A percentile compares a stretch with the other conserved stretches of the same genome.
Evolutionary conservation across 2,329 filamentous ascomycete genomes (phyloP).

Genomic region (Diaporthe sp.): DNA sequence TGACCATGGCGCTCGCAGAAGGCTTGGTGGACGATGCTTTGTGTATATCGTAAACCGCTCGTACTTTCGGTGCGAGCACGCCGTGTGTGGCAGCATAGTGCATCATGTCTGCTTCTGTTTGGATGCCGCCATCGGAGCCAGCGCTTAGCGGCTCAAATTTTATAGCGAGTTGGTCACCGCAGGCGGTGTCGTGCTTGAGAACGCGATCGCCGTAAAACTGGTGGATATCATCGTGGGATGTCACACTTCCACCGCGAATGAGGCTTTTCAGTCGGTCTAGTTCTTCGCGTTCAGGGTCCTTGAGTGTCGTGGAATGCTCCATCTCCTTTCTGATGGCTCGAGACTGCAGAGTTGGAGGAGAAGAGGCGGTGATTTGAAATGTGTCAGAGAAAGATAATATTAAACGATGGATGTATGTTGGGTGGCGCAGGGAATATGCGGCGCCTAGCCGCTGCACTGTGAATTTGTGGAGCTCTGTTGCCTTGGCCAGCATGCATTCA

Average conservation of each 20-base stretch:
- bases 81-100: constrained; percentile 32
- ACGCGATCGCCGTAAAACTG: background rate
- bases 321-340: background rate
- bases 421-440: background rate
- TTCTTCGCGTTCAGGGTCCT: background rate
- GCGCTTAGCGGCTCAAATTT: background rate
- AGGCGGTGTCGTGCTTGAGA: background rate
- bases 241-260: background rate
- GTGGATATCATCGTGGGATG: background rate
- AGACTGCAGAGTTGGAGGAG: accelerated
- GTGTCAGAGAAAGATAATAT: background rate
- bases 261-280: background rate
- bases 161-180: background rate
- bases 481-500: too few species aligned
- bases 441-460: background rate
- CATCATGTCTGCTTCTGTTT: constrained; percentile 35
- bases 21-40: background rate
- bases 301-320: background rate
- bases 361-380: too few species aligned
- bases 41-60: constrained; percentile 30
- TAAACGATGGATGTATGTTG: background rate
- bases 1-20: constrained; percentile 12
- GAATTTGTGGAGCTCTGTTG: background rate
- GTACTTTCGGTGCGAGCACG: constrained; percentile 26
- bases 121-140: background rate